Evolutionary conservation across 257 asterid genomes (phyloP), one percentile per base, ranked within the genome.

Genomic region (Scutellaria baicalensis): DNA sequence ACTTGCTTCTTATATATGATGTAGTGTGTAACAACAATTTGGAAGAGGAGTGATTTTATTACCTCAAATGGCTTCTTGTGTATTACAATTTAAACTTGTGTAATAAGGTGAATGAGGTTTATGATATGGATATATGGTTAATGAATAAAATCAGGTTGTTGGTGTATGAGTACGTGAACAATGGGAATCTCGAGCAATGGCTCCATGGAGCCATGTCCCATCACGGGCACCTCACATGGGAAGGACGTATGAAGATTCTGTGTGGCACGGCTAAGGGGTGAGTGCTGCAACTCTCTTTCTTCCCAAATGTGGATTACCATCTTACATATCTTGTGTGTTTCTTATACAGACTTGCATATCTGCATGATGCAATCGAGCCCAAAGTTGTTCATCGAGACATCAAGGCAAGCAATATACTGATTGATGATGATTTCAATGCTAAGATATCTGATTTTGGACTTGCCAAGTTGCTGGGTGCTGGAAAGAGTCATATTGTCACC

Each of bases 161-260:
- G 85, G 91, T 91, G 0, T 91, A 91, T 49, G 97, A 91, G 78
- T 89, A 88, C 13, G 96, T 91, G 6, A 83, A 77, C 78, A 91
- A 91, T 64, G 97, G 97, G 63, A 91, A 91, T 73, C 82, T 91
- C 31, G 97, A 89, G 80, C 95, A 91, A 47, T 91, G 97, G 97
- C 81, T 77, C 38, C 96, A 67, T 38, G 83, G 86, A 68, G 83
- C 75, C 51, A 71, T 81, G 81, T 40, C 81, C 17, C 79, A 75
- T 54, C 81, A 58, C 1, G 81, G 83, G 68, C 75, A 68, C 63
- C 81, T 82, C 38, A 82, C 81, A 20, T 82, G 86, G 83, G 86
- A 78, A 57, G 83, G 81, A 9, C 79, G 86, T 31, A 72, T 82
- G 81, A 78, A 78, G 79, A 73, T 82, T 55, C 75, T 82, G 43